A percentile compares a stretch with the other conserved stretches of the same genome.
Conservation (phyloP, 176 grass and related monocot genomes). For the Raddia guianensis region DNA sequence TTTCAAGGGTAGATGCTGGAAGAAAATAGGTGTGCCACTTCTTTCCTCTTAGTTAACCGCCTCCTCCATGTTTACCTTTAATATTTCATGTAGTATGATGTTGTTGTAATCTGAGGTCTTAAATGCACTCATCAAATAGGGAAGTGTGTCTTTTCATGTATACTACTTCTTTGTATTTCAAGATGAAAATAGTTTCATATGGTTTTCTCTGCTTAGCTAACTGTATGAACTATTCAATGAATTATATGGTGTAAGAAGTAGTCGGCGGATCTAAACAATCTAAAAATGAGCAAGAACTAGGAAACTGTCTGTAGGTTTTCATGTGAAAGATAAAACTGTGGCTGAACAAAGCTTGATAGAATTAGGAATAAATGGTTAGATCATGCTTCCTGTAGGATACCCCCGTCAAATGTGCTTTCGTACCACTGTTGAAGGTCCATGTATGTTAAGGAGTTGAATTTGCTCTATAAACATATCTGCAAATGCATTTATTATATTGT, state of each 20-base stretch:
- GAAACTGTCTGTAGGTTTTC: not conserved
- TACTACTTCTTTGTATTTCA: not conserved
- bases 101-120: not conserved
- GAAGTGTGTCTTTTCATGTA: not conserved
- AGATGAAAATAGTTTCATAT: not conserved
- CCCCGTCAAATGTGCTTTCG: not conserved
- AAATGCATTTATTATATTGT: not conserved
- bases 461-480: not conserved
- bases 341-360: not conserved
- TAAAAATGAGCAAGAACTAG: slow-evolving; percentile 13
- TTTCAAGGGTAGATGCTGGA: slow-evolving; percentile 97
- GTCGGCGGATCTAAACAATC: not conserved
- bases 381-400: slow-evolving; percentile 25
- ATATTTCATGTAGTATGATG: not conserved
- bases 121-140: slow-evolving; percentile 10
- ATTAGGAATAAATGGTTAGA: not conserved
- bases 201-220: slow-evolving; percentile 8
- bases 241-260: slow-evolving; percentile 10
- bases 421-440: not conserved
- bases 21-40: slow-evolving; percentile 84
- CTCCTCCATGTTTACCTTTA: slow-evolving; percentile 10
- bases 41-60: not conserved
- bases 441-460: not conserved
- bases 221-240: not conserved
- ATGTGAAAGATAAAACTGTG: slow-evolving; percentile 4